Evolutionary conservation across 2,329 filamentous ascomycete species (phyloP), one percentile per base, ranked within the genome.

Genomic region (Talaromyces sp.): DNA sequence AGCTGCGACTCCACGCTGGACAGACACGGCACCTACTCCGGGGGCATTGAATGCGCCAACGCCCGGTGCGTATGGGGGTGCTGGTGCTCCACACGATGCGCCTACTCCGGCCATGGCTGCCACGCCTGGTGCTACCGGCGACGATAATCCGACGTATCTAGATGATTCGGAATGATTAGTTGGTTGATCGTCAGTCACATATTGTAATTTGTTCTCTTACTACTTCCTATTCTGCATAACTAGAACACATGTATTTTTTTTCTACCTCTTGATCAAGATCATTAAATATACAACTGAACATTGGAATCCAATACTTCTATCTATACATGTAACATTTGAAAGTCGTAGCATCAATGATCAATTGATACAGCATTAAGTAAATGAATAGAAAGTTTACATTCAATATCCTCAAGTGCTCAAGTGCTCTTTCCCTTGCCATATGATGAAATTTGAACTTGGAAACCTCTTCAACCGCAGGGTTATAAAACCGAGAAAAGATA

Each of bases 1-100:
- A 11, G 85, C 82, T 55, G 85, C 84, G n/a, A 84, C 81, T 54
- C 80, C 70, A 65, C 78, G 67, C 26, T 78, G 75, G 75, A 77
- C 77, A 14, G 74, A 79, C 51, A 75, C 68, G 60, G 77, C 77
- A 6, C 77, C 78, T 10, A 79, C 78, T 0, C 80, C 80, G 13
- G 78, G 76, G 27, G 78, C 78, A 35, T 75, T 78, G 61, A 75
- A 71, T 59, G 77, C 77, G 2, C 77, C 77, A 10, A 79, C 77
- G 2, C 77, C 77, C 1, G 75, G 75, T 24, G 64, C 61, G 10
- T 62, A 58, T 50, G 68, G 68, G 13, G 64, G 65, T 11, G 74
- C 75, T 70, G 55, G 38, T 46, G 32, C 27, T 21, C 62, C 68
- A 32, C 69, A 75, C 62, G 75, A 81, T 66, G 81, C 81, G 3